These are phyloP conservation scores for Fragaria ananassa DNA, from an alignment of 306 rosid species.

Conservation along the genomic window DNA sequence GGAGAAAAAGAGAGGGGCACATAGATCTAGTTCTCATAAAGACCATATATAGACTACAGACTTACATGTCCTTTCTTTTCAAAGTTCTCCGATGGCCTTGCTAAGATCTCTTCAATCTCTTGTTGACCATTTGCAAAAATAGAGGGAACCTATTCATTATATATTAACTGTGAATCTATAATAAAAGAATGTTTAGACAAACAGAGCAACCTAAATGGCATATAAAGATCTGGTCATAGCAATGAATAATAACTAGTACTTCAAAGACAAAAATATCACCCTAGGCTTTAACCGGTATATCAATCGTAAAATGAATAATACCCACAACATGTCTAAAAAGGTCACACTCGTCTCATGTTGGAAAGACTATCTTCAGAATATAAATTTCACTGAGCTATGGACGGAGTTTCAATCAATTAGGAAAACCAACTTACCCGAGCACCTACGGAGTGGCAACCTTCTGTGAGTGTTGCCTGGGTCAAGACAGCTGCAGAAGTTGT, in stretches of 20 bases:
- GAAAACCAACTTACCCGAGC: slow-evolving; percentile 46
- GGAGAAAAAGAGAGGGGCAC: background rate
- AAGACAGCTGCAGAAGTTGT: slow-evolving; percentile 89
- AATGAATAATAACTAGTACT: background rate
- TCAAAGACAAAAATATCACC: background rate
- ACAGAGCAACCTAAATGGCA: background rate
- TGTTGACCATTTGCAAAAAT: slow-evolving; percentile 90
- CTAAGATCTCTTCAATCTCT: slow-evolving; percentile 83
- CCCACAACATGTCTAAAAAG: slow-evolving; percentile 8
- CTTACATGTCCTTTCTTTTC: slow-evolving; percentile 65
- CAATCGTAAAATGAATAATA: background rate
- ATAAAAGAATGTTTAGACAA: background rate
- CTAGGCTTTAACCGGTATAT: background rate
- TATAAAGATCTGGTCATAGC: background rate
- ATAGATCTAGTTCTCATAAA: background rate
- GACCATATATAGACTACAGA: background rate
- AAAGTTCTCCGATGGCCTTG: slow-evolving; percentile 89
- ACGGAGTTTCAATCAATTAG: background rate
- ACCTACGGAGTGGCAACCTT: slow-evolving; percentile 86
- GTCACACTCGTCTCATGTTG: background rate
- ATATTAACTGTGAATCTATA: slow-evolving; percentile 11
- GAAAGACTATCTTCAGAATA: background rate
- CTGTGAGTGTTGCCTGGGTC: slow-evolving; percentile 75
- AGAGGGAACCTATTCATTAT: slow-evolving; percentile 63
- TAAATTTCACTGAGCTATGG: background rate